Conservation (phyloP, 1,139 yeast genomes). For the Blastobotrys elegans region DNA sequence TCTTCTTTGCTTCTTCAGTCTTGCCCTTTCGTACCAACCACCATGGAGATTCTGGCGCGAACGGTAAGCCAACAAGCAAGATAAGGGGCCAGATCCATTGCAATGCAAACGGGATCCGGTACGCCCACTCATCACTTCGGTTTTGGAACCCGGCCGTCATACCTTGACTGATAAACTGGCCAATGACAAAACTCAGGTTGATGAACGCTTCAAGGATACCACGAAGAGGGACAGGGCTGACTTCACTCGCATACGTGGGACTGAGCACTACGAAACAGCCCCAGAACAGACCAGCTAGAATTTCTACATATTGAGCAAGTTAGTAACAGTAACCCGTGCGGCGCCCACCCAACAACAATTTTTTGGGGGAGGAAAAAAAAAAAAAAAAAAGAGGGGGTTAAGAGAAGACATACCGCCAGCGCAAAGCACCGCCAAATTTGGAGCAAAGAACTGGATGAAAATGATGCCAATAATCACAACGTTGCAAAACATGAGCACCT, state of each 20-base stretch:
- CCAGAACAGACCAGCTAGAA: conserved; percentile 44
- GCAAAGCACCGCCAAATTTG: conserved; percentile 35
- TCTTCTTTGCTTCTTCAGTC: conserved; percentile 38
- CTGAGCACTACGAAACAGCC: conserved; percentile 45
- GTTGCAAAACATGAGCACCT: conserved; percentile 38
- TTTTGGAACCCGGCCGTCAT: conserved; percentile 36
- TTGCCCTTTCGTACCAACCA: conserved; percentile 43
- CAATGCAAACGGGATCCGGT: conserved; percentile 28
- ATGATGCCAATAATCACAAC: conserved; percentile 31
- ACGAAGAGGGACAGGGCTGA: conserved; percentile 43
- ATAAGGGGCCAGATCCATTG: conserved; percentile 56
- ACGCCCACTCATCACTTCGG: conserved; percentile 17
- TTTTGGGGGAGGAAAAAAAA: too few species aligned
- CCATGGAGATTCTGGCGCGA: conserved; percentile 53
- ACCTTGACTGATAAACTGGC: conserved; percentile 42
- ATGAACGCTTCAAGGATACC: conserved; percentile 41
- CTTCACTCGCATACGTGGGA: conserved; percentile 45
- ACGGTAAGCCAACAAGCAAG: conserved; percentile 43
- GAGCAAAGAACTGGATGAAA: conserved; percentile 44
- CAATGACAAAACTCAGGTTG: conserved; percentile 43
- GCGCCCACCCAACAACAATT: too few species aligned
- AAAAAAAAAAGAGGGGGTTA: too few species aligned
- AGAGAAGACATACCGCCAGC: too few species aligned
- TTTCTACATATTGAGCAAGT: too few species aligned
- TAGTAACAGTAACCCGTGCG: too few species aligned